Evolutionary conservation across 495 filamentous ascomycete species (phyloP).

Genomic region (Hypoxylon trugodes): DNA sequence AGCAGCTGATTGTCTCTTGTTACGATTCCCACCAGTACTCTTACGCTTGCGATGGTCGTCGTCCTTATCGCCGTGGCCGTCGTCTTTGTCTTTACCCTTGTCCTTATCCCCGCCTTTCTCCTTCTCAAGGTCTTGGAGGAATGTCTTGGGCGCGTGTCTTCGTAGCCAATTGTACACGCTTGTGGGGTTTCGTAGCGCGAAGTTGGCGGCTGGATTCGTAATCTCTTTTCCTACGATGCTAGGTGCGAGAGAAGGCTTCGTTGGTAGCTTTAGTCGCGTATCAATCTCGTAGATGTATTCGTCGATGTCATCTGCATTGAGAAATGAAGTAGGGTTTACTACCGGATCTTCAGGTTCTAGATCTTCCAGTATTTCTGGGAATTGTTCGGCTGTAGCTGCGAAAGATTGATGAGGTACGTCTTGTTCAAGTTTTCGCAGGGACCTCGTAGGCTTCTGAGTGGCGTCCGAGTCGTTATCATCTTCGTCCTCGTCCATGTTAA

Average conservation of each 20-base stretch:
- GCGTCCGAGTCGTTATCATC: conserved; percentile 42
- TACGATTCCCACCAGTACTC: conserved; percentile 32
- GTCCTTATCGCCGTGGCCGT: conserved; percentile 43
- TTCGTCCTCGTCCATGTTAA: conserved; percentile 69
- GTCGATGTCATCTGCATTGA: conserved; percentile 80
- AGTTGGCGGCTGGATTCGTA: conserved; percentile 52
- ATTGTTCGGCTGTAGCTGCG: conserved; percentile 48
- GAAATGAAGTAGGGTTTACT: conserved; percentile 61
- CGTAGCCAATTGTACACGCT: conserved; percentile 93
- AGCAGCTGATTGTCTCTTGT: conserved; percentile 39
- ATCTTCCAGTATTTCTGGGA: conserved; percentile 51
- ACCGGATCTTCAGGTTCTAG: conserved; percentile 52
- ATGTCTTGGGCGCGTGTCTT: conserved; percentile 81
- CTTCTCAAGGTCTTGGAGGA: conserved; percentile 80
- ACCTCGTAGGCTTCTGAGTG: conserved; percentile 45
- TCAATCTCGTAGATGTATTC: conserved; percentile 81
- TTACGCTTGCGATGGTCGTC: conserved; percentile 49
- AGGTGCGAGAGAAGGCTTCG: conserved; percentile 53
- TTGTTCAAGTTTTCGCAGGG: conserved; percentile 49
- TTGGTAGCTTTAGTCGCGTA: conserved; percentile 62
- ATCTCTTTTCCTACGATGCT: conserved; percentile 58
- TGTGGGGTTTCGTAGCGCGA: conserved; percentile 76
- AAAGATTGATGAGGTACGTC: conserved; percentile 54
- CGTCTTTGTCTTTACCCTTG: conserved; percentile 38
- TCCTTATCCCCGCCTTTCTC: conserved; percentile 66